phyloP scores from a whole-genome alignment of 768 basidiomycete genomes.

The Xerocomellus amylosporus region DNA sequence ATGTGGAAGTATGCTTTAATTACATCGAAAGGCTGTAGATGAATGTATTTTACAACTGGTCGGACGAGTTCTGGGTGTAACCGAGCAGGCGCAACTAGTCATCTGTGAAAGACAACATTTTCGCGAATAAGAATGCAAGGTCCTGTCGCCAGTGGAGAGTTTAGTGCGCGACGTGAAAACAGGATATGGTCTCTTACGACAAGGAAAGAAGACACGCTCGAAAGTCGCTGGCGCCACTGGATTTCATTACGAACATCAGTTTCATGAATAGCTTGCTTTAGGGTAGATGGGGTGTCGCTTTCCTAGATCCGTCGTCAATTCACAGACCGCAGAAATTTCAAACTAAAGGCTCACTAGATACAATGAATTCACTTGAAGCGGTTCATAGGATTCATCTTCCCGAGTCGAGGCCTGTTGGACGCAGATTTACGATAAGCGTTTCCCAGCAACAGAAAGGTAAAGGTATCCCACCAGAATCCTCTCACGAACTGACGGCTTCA shows the following conservation, averaged over 20 bases:
- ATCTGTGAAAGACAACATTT: neutral
- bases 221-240: conserved; percentile 6
- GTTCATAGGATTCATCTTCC: neutral
- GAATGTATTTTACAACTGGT: neutral
- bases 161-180: neutral
- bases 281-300: neutral
- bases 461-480: conserved; percentile 21
- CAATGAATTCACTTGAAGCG: neutral
- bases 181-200: conserved; percentile 16
- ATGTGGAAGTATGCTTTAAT: conserved; percentile 7
- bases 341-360: conserved; percentile 4
- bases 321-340: neutral
- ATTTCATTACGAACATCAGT: neutral
- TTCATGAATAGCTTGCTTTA: conserved; percentile 8
- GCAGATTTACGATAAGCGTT: conserved; percentile 2
- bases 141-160: conserved; percentile 14
- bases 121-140: conserved; percentile 19
- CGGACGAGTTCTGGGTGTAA: neutral
- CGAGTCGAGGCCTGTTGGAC: conserved; percentile 9
- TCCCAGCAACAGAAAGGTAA: conserved; percentile 5
- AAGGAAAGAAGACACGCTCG: conserved; percentile 22
- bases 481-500: conserved; percentile 22
- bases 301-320: conserved; percentile 11
- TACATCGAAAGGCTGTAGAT: conserved; percentile 2
- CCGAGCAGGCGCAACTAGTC: neutral